These are phyloP conservation scores for Nigrograna mackinnonii DNA, from an alignment of 2,329 filamentous ascomycete species.

Conservation along the genomic window DNA sequence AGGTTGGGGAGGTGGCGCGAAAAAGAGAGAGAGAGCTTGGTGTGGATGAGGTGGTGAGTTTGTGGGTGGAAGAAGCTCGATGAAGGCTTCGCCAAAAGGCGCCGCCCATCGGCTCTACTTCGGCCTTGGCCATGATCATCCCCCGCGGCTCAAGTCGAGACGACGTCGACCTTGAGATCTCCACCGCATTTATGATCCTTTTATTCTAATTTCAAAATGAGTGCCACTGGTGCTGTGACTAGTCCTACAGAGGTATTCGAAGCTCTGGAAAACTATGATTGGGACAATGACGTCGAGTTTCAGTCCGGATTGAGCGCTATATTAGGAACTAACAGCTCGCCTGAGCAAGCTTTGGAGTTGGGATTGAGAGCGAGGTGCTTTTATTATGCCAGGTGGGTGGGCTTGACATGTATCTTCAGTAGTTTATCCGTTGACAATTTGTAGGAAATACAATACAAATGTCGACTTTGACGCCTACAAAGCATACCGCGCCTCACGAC, in stretches of 20 bases:
- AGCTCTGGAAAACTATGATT: constrained; percentile 68
- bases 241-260: constrained; percentile 51
- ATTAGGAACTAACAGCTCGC: constrained; percentile 59
- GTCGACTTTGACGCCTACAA: constrained; percentile 73
- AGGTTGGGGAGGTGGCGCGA: constrained; percentile 22
- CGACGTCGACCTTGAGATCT: too few relatives aligned
- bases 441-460: constrained; percentile 46
- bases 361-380: constrained; percentile 70
- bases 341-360: constrained; percentile 59
- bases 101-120: not conserved
- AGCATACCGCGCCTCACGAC: constrained; percentile 55
- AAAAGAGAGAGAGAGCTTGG: constrained; percentile 12
- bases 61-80: constrained; percentile 12
- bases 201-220: constrained; percentile 24
- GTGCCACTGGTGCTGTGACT: constrained; percentile 20
- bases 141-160: not conserved
- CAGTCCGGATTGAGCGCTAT: constrained; percentile 70
- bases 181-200: constrained; percentile 12
- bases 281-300: constrained; percentile 70
- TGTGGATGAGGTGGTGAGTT: constrained; percentile 16
- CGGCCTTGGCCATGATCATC: not conserved
- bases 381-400: constrained; percentile 60
- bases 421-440: constrained; percentile 1
- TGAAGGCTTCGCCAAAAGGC: constrained; percentile 2
- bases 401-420: not conserved